Conservation (phyloP, 208 protist species). For the Entamoeba moshkovskii region DNA sequence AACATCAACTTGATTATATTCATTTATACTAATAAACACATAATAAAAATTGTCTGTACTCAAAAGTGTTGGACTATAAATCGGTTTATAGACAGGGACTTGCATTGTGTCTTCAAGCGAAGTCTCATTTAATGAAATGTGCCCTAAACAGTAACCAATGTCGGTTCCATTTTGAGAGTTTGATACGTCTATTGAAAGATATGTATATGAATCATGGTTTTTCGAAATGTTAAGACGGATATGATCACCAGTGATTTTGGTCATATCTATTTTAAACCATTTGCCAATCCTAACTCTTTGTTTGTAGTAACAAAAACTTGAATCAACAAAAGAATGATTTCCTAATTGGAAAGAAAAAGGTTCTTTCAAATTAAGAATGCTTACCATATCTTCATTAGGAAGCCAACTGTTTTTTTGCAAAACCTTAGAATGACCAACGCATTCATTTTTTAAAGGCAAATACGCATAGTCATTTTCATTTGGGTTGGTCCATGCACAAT, state of each 20-base stretch:
- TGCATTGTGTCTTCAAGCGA: not conserved
- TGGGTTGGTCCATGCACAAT: too few relatives aligned
- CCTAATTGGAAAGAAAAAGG: not conserved
- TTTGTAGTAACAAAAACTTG: not conserved
- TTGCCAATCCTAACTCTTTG: not conserved
- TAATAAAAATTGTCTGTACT: not conserved
- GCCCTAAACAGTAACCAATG: not conserved
- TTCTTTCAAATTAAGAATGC: not conserved
- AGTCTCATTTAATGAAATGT: not conserved
- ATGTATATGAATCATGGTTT: not conserved
- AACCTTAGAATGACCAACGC: not conserved
- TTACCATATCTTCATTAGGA: not conserved
- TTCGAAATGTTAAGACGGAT: not conserved
- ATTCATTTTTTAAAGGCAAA: not conserved
- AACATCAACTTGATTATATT: not conserved
- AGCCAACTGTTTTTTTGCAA: not conserved
- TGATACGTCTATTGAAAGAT: not conserved
- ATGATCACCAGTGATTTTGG: not conserved
- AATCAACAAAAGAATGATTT: not conserved
- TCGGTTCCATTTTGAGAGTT: not conserved
- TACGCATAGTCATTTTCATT: not conserved
- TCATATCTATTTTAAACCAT: not conserved
- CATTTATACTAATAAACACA: not conserved
- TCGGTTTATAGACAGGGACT: not conserved
- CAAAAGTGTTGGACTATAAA: not conserved